Evolutionary conservation across 2,329 filamentous ascomycete species (phyloP).

Genomic region (Dactylellina parvicollis): DNA sequence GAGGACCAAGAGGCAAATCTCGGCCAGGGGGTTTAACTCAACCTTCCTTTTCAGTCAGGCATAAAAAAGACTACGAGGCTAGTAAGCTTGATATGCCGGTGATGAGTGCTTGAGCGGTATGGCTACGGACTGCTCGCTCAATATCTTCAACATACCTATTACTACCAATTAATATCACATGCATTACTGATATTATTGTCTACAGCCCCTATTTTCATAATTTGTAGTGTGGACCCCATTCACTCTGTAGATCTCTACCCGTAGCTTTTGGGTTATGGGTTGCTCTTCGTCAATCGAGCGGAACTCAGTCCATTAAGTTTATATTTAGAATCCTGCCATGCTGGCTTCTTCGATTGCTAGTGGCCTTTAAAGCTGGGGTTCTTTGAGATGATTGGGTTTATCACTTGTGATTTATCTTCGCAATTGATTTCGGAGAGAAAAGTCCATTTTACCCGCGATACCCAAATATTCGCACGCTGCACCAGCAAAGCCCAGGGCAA

Average conservation of each 20-base stretch:
- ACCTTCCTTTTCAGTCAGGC: too few species aligned
- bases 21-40: too few species aligned
- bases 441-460: neutral
- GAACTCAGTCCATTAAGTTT: neutral
- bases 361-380: neutral
- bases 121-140: neutral
- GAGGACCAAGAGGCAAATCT: too few species aligned
- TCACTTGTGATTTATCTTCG: neutral
- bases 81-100: neutral
- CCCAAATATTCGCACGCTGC: neutral
- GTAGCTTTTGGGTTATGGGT: neutral
- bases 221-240: neutral
- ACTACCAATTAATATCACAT: neutral
- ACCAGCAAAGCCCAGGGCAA: neutral
- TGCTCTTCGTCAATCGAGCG: neutral
- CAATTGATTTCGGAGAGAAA: neutral
- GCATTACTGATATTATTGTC: neutral
- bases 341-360: neutral
- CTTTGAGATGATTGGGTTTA: neutral
- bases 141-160: neutral
- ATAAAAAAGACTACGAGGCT: neutral
- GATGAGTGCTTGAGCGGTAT: neutral
- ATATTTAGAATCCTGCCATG: neutral
- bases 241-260: neutral
- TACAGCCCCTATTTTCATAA: neutral